These are phyloP conservation scores for Hemileia vastatrix DNA, from an alignment of 1,284 basidiomycete genomes.

Conservation along the genomic window DNA sequence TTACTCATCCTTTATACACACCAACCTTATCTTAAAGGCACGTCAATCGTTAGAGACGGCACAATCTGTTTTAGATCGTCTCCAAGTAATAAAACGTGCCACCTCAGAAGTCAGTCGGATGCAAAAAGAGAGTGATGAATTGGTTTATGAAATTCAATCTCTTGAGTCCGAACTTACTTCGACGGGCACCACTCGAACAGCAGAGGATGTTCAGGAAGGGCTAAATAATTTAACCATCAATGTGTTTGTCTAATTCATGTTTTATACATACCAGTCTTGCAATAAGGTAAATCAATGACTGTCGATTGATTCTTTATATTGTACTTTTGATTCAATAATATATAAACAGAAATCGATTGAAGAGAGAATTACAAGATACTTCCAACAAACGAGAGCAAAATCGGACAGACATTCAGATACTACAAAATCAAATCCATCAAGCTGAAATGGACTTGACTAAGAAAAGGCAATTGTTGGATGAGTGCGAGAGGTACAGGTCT, in stretches of 20 bases:
- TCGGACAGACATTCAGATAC: constrained; percentile 1
- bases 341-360: constrained; percentile 1
- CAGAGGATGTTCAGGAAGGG: constrained; percentile 70
- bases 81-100: constrained; percentile 51
- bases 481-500: constrained; percentile 5
- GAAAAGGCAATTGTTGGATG: constrained; percentile 17
- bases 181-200: constrained; percentile 66
- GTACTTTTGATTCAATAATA: too few relatives aligned
- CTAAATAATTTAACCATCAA: constrained; percentile 56
- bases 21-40: too few relatives aligned
- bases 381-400: constrained; percentile 10
- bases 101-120: constrained; percentile 57
- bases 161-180: constrained; percentile 61
- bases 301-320: too few relatives aligned
- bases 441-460: constrained; percentile 8
- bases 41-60: neutral
- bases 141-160: constrained; percentile 56
- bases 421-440: constrained; percentile 20
- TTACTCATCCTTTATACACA: too few relatives aligned
- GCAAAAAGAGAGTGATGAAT: constrained; percentile 57
- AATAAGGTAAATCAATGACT: too few relatives aligned
- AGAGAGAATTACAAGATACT: constrained; percentile 5
- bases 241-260: constrained; percentile 53
- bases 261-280: neutral
- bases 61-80: neutral